phyloP scores from a whole-genome alignment of 352 stramenopile genomes.

The Globisporangium iwayamae region DNA sequence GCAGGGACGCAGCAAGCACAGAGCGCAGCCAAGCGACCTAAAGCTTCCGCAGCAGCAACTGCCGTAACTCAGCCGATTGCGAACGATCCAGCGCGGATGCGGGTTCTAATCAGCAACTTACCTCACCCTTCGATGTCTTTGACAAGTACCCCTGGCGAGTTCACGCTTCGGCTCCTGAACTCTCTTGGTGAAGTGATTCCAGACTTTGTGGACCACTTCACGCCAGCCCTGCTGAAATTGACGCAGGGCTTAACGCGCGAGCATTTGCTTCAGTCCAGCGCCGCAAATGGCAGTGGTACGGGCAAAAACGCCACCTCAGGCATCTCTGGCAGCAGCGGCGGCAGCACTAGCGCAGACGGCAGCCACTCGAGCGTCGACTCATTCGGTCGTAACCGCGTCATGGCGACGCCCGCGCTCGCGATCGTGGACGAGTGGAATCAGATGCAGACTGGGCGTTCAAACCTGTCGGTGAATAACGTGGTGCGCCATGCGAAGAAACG shows the following conservation, averaged over 20 bases:
- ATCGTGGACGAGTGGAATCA: slow-evolving; percentile 83
- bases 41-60: slow-evolving; percentile 24
- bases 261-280: slow-evolving; percentile 65
- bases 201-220: slow-evolving; percentile 79
- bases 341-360: slow-evolving; percentile 31
- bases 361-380: slow-evolving; percentile 50
- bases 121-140: slow-evolving; percentile 35
- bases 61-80: slow-evolving; percentile 44
- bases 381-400: slow-evolving; percentile 79
- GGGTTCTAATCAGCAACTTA: slow-evolving; percentile 44
- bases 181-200: slow-evolving; percentile 52
- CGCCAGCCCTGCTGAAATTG: slow-evolving; percentile 72
- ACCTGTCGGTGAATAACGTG: slow-evolving; percentile 78
- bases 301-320: slow-evolving; percentile 2
- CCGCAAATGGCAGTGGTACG: slow-evolving; percentile 15
- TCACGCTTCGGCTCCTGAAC: slow-evolving; percentile 64
- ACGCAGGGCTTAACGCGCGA: slow-evolving; percentile 82
- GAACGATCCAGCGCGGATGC: slow-evolving; percentile 52
- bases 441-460: slow-evolving; percentile 67
- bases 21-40: slow-evolving; percentile 36
- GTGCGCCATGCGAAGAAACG: slow-evolving; percentile 62
- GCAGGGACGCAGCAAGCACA: not conserved
- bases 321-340: slow-evolving; percentile 15
- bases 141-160: slow-evolving; percentile 63
- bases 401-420: slow-evolving; percentile 83